Conservation (phyloP, 305 asterid genomes). For the Striga hermonthica region DNA sequence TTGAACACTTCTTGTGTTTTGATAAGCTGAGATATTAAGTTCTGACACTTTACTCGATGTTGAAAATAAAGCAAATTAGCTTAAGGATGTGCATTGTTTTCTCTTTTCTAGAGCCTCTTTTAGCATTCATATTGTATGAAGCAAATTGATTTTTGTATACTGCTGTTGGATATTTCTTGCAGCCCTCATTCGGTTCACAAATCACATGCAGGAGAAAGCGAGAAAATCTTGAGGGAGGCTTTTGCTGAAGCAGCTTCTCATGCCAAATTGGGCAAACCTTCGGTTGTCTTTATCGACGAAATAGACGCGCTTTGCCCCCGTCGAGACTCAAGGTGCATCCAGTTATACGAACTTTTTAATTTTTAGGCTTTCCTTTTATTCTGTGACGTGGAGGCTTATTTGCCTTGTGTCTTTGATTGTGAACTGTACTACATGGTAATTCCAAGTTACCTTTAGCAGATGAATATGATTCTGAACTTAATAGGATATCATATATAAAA, state of each 20-base stretch:
- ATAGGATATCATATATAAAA: too few relatives aligned
- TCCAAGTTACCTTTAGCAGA: conserved; percentile 19
- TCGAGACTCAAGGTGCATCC: conserved; percentile 71
- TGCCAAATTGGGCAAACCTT: conserved; percentile 69
- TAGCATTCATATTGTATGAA: too few relatives aligned
- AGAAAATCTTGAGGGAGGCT: conserved; percentile 74
- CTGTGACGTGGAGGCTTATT: not conserved
- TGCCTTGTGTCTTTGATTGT: conserved; percentile 11
- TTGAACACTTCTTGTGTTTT: too few relatives aligned
- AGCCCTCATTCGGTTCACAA: conserved; percentile 80
- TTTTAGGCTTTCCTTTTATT: conserved; percentile 10
- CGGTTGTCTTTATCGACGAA: conserved; percentile 91
- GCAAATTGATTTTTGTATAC: conserved; percentile 2
- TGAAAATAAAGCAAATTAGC: too few relatives aligned
- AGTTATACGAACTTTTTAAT: conserved; percentile 16
- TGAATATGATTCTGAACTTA: conserved; percentile 3
- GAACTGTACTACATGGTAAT: too few relatives aligned
- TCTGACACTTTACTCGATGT: too few relatives aligned
- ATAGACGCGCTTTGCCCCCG: conserved; percentile 95
- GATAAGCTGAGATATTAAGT: too few relatives aligned
- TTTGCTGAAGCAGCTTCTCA: conserved; percentile 74
- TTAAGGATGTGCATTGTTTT: too few relatives aligned
- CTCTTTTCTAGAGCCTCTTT: too few relatives aligned
- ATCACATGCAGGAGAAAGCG: conserved; percentile 88
- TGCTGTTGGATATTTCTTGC: conserved; percentile 39